These are phyloP conservation scores for Termitomyces sp. DNA, from an alignment of 768 basidiomycete species.

Conservation along the genomic window DNA sequence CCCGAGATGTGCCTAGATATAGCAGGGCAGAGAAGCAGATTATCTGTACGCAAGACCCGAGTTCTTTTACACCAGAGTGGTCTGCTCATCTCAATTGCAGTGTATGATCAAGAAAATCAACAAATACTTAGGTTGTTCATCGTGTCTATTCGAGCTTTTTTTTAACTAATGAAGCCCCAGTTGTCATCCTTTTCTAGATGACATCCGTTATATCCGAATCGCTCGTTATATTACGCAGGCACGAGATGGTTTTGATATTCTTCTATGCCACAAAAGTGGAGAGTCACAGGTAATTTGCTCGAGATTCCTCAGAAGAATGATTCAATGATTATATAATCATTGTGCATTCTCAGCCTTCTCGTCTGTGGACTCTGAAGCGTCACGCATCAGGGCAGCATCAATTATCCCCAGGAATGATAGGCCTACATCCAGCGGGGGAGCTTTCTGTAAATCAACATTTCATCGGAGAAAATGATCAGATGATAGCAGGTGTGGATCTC, in stretches of 20 bases:
- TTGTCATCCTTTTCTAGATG: constrained; percentile 6
- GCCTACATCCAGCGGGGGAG: neutral
- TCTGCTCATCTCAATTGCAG: neutral
- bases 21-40: constrained; percentile 13
- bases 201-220: constrained; percentile 5
- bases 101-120: constrained; percentile 3
- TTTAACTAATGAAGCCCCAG: neutral
- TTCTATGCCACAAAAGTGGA: constrained; percentile 7
- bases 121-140: neutral
- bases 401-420: neutral
- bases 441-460: constrained; percentile 1
- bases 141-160: neutral
- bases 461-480: constrained; percentile 7
- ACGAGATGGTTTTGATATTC: constrained; percentile 5
- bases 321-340: no score
- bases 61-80: neutral
- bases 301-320: no score
- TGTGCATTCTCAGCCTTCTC: neutral
- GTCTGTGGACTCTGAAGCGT: constrained; percentile 5
- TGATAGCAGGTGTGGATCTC: constrained; percentile 5
- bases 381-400: neutral
- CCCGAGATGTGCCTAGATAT: neutral
- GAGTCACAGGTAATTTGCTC: neutral
- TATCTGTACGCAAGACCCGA: constrained; percentile 7
- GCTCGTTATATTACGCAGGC: neutral